Evolutionary conservation across 2,329 filamentous ascomycete species (phyloP).

Genomic region (Cordyceps farinosa): DNA sequence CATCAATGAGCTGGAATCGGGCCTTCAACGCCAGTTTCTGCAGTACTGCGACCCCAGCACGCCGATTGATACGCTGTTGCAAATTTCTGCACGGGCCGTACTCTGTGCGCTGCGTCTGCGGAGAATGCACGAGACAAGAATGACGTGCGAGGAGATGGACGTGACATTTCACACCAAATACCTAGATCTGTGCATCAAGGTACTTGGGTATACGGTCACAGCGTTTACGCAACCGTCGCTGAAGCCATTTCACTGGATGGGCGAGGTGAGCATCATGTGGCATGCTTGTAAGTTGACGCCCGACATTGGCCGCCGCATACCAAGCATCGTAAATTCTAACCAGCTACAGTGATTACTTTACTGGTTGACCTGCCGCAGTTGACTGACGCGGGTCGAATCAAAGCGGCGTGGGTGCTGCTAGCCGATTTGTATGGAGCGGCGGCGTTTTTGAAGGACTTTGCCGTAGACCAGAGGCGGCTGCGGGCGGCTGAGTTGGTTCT

Average conservation of each 20-base stretch:
- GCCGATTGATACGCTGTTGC: not conserved
- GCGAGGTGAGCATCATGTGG: not conserved
- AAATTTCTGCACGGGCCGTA: slow-evolving; percentile 9
- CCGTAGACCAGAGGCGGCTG: not conserved
- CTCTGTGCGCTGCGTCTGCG: slow-evolving; percentile 11
- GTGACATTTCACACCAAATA: not conserved
- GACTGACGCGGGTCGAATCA: not conserved
- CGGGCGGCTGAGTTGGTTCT: not conserved
- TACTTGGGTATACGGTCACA: not conserved
- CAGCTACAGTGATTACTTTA: not conserved
- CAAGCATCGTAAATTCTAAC: not conserved
- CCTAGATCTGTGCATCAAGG: not conserved
- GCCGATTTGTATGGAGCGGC: not conserved
- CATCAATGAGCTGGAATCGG: not conserved
- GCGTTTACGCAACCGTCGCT: not conserved
- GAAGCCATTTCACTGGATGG: not conserved
- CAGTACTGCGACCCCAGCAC: slow-evolving; percentile 1
- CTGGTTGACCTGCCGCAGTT: not conserved
- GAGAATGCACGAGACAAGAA: not conserved
- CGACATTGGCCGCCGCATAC: too few species aligned
- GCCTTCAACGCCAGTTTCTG: not conserved
- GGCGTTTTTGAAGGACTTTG: not conserved
- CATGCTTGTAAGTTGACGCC: not conserved
- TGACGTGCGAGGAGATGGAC: not conserved
- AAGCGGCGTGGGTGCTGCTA: not conserved